Evolutionary conservation across 2,329 filamentous ascomycete genomes (phyloP), one percentile per base, ranked within the genome.

Genomic region (Albophoma yamanashiensis): DNA sequence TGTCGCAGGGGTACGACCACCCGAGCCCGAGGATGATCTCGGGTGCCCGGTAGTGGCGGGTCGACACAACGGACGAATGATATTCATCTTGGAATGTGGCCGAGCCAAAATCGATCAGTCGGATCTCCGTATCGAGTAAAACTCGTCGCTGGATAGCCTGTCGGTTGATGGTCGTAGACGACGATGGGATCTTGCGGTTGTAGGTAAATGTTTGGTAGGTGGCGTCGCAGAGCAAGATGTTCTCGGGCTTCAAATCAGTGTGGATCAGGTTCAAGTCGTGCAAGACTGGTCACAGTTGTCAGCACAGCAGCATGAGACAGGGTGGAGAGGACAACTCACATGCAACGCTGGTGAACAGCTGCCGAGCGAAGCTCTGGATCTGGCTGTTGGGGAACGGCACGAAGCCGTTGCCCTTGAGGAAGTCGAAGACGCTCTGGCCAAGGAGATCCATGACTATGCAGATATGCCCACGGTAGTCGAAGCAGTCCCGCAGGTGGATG

Each of bases 331-430:
- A 34, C 22, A 20, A 85, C 91, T 81, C 78, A 96, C 91, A 99
- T 61, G 94, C 94, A 69, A 99, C 95, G 69, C 93, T 97, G n/a
- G 93, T 97, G 63, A 99, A 89, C 20, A 99, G 80, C 72, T 99
- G 94, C 57, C 93, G 86, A 56, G 94, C 94, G 79, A 99, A 97
- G 71, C 85, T 93, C 74, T 97, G 94, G 61, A 99, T 99, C 74
- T 99, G 94, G 65, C 92, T 97, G 79, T 95, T 97, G 15, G 94
- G 94, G 70, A 99, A 99, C 0, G 94, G 94, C 22, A 96, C 92
- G 70, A 99, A 99, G 64, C 85, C 84, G 70, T 97, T 97, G 69
- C 88, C 87, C 78, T 99, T 99, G 56, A 99, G 81, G 67, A 99
- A 99, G 75, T 99, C 94, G 72, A 99, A 99, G 58, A 99, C 93